These are phyloP conservation scores for Flaveria ramosissima DNA, from an alignment of 129 eudicot genomes.

Conservation along the genomic window DNA sequence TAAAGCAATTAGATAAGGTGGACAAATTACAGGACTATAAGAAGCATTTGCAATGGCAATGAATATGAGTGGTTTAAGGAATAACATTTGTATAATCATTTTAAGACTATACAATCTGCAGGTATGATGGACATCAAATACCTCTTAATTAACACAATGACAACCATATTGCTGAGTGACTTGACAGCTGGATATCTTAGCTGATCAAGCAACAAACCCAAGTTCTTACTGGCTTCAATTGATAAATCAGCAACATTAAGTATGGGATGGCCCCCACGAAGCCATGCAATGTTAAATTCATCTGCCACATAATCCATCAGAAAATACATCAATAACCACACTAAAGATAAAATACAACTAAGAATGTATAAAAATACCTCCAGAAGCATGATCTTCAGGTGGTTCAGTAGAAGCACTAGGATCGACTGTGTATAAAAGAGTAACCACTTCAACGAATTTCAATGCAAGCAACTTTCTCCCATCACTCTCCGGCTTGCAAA, in stretches of 20 bases:
- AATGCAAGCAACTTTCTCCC: constrained; percentile 89
- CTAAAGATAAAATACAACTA: background rate
- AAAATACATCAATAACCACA: constrained; percentile 10
- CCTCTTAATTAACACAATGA: constrained; percentile 85
- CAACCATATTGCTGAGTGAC: constrained; percentile 72
- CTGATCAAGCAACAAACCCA: constrained; percentile 88
- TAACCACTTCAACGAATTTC: constrained; percentile 75
- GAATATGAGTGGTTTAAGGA: background rate
- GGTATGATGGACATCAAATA: constrained; percentile 27
- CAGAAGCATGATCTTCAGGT: constrained; percentile 51
- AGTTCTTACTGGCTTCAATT: constrained; percentile 77
- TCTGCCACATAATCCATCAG: constrained; percentile 33
- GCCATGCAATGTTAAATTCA: constrained; percentile 90
- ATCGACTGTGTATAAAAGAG: constrained; percentile 88
- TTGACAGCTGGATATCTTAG: constrained; percentile 74
- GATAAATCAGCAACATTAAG: constrained; percentile 89
- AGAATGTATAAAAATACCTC: constrained; percentile 49
- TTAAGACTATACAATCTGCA: constrained; percentile 1
- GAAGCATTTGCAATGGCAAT: constrained; percentile 11
- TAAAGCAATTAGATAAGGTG: constrained; percentile 9
- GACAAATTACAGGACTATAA: constrained; percentile 2
- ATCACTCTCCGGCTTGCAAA: constrained; percentile 66
- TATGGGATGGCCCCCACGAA: constrained; percentile 95
- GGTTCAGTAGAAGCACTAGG: constrained; percentile 84
- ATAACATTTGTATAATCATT: constrained; percentile 14